Base-by-base conservation (phyloP, 1,139 yeast genomes). In the Geotrichum carabidarum region DNA sequence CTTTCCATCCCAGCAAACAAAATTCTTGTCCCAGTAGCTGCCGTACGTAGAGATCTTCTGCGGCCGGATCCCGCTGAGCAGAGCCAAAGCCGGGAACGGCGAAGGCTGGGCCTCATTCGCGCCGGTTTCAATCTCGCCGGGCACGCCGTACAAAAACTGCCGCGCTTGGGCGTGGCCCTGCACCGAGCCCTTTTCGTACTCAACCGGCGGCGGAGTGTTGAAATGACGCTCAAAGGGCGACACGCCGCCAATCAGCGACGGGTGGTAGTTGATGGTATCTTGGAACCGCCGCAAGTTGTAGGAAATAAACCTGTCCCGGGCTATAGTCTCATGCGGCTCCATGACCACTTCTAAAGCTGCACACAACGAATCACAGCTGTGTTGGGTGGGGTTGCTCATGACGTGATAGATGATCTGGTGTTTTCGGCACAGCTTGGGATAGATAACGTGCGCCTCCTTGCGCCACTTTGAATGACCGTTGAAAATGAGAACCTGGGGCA, bases 161-260 rank as follows among this genome's bases (percentile, higher is more conserved):
- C 38, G 47, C 5, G 8, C 38, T n/a, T 4, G 22, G 18, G 8
- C 8, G 6, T 11, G 14, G 14, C 46, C 46, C 2, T 43, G 36
- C 17, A 34, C 35, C 11, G 9, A 12, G 2, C 11, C 35, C 8
- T 14, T 7, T 7, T 43, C 30, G 36, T 43, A 43, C 8, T 9
- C 11, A 8, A 37, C 38, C 12, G 47, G 47, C 2, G 47, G 38
- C 9, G 9, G 30, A n/a, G 15, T 37, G 14, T 32, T 32, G 32
- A 44, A 44, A 18, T 44, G 47, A 12, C 47, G 37, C 38, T 44
- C 47, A 32, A 32, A 32, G 6, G 47, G 47, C n/a, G 47, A 44
- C 27, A 44, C 22, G 14, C 14, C 27, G 4, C 47, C 38, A 4
- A 7, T 12, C 15, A 44, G 14, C 8, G 22, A 44, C 17, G 38